Evolutionary conservation across 176 grass and related monocot genomes (phyloP).

Genomic region (Lolium perenne): DNA sequence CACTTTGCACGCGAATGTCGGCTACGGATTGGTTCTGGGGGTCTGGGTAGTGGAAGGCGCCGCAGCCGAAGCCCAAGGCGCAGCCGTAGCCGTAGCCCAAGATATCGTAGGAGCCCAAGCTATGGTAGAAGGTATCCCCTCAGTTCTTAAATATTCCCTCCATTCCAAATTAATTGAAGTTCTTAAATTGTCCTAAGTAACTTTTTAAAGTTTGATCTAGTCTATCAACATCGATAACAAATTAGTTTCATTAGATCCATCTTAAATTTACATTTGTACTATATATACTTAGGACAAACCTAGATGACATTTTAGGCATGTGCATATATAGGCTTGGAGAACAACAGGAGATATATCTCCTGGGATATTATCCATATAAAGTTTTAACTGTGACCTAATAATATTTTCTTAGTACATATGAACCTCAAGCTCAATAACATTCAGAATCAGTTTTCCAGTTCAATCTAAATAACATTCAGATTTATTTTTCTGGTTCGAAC

Average conservation of each 20-base stretch:
- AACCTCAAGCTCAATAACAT: neutral
- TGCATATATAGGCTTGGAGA: neutral
- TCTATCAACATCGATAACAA: too few relatives aligned
- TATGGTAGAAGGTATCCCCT: conserved; percentile 70
- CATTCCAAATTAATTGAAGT: neutral
- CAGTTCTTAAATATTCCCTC: neutral
- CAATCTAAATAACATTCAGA: neutral
- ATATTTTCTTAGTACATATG: neutral
- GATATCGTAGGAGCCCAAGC: conserved; percentile 84
- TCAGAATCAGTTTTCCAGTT: neutral
- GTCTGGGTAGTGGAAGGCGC: conserved; percentile 69
- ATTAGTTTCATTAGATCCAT: too few relatives aligned
- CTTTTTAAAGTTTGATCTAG: too few relatives aligned
- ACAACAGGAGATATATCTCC: conserved; percentile 11
- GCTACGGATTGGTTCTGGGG: conserved; percentile 68
- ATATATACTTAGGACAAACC: neutral
- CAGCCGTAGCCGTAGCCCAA: conserved; percentile 65
- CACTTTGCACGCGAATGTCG: conserved; percentile 93
- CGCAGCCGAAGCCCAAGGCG: conserved; percentile 61
- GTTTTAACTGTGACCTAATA: neutral
- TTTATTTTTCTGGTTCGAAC: neutral
- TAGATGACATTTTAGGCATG: conserved; percentile 4
- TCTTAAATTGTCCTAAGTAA: neutral
- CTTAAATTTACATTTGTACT: neutral
- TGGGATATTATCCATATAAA: conserved; percentile 7